Evolutionary conservation across 768 basidiomycete genomes (phyloP).

Genomic region (Flagelloscypha sp.): DNA sequence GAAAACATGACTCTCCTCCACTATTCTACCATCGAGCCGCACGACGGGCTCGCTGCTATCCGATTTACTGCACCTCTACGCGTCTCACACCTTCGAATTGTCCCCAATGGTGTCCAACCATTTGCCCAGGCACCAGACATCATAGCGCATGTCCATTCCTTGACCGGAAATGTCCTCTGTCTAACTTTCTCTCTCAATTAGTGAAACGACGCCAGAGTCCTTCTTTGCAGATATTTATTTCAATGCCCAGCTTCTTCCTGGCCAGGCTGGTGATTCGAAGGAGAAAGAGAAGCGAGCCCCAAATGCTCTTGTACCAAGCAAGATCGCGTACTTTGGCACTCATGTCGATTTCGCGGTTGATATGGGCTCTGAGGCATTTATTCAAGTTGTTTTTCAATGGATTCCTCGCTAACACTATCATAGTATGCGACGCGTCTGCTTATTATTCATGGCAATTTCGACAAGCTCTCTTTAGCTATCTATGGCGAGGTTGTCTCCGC

Average conservation of each 20-base stretch:
- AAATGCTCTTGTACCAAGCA: constrained; percentile 66
- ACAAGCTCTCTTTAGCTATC: constrained; percentile 55
- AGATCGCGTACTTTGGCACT: constrained; percentile 64
- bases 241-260: constrained; percentile 60
- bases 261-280: constrained; percentile 30
- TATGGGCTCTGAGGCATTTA: constrained; percentile 59
- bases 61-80: constrained; percentile 64
- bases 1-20: constrained; percentile 56
- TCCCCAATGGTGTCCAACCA: constrained; percentile 55
- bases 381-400: neutral
- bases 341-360: constrained; percentile 58
- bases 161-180: constrained; percentile 1
- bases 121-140: constrained; percentile 54
- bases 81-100: constrained; percentile 60
- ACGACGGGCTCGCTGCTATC: constrained; percentile 56
- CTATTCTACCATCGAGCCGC: constrained; percentile 58
- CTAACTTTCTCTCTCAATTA: constrained; percentile 19
- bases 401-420: constrained; percentile 7
- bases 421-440: constrained; percentile 72
- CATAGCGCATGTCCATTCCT: constrained; percentile 41
- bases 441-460: constrained; percentile 72
- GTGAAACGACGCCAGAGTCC: constrained; percentile 62
- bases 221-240: constrained; percentile 73
- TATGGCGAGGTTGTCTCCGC: constrained; percentile 52
- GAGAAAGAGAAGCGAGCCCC: constrained; percentile 53